Evolutionary conservation across 228 moss, liverwort and hornwort species (phyloP).

Genomic region (Sphagnum magellanicum): DNA sequence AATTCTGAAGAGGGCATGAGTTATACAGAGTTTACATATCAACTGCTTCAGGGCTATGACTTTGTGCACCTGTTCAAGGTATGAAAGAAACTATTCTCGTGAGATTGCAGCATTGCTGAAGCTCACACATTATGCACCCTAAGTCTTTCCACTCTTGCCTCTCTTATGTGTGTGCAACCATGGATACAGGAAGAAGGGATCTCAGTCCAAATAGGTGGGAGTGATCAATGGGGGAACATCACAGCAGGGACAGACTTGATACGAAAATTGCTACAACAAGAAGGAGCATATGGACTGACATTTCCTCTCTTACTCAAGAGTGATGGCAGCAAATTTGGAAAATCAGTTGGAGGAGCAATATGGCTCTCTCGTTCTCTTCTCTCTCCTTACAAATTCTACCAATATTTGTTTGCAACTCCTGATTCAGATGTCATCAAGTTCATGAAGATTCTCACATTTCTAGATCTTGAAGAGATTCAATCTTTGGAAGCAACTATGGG

Average conservation of each 20-base stretch:
- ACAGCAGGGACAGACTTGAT: slow-evolving; percentile 92
- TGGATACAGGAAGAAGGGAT: slow-evolving; percentile 55
- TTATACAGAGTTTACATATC: slow-evolving; percentile 95
- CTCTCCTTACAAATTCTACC: slow-evolving; percentile 87
- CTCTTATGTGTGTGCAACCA: background rate
- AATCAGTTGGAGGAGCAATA: slow-evolving; percentile 85
- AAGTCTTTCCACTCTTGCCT: too few relatives aligned
- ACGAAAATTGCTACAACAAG: slow-evolving; percentile 65
- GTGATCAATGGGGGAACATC: slow-evolving; percentile 98
- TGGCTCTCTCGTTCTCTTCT: slow-evolving; percentile 71
- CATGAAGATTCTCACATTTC: slow-evolving; percentile 81
- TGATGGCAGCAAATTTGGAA: slow-evolving; percentile 92
- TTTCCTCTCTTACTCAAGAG: slow-evolving; percentile 87
- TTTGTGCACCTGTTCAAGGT: slow-evolving; percentile 78
- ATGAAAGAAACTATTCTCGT: background rate
- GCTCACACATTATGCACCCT: too few relatives aligned
- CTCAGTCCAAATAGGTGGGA: slow-evolving; percentile 88
- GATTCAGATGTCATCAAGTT: slow-evolving; percentile 78
- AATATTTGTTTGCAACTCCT: slow-evolving; percentile 67
- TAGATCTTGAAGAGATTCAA: slow-evolving; percentile 61
- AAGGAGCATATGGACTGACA: slow-evolving; percentile 80
- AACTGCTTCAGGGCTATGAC: slow-evolving; percentile 94
- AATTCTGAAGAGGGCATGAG: slow-evolving; percentile 97
- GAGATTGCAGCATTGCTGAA: too few relatives aligned
- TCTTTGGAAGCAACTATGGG: slow-evolving; percentile 60